These are phyloP conservation scores for Arthrobotrys conoides DNA, from an alignment of 2,329 filamentous ascomycete species.

Conservation along the genomic window DNA sequence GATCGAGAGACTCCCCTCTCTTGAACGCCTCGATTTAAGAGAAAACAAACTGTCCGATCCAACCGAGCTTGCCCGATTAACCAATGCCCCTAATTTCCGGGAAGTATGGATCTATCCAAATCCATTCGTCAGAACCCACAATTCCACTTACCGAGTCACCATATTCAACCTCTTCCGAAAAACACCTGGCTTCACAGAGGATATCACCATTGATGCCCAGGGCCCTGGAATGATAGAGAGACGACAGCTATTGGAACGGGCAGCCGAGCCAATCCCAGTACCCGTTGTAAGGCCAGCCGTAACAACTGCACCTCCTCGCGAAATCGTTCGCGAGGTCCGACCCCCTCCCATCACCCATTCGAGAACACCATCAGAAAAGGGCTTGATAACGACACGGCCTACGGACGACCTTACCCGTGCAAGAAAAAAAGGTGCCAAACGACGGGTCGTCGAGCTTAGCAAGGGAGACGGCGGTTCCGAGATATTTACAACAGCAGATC, in stretches of 20 bases:
- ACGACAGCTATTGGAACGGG: slow-evolving; percentile 85
- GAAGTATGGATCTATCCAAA: slow-evolving; percentile 95
- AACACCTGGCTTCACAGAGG: slow-evolving; percentile 89
- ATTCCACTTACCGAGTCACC: slow-evolving; percentile 81
- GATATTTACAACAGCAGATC: slow-evolving; percentile 49
- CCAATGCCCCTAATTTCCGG: slow-evolving; percentile 88
- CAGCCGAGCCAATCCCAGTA: slow-evolving; percentile 79
- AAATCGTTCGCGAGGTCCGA: slow-evolving; percentile 64
- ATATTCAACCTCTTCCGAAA: slow-evolving; percentile 97
- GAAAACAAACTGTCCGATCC: slow-evolving; percentile 94
- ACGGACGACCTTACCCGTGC: slow-evolving; percentile 63
- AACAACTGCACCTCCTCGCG: slow-evolving; percentile 51
- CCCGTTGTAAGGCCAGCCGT: slow-evolving; percentile 79
- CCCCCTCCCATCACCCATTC: slow-evolving; percentile 64
- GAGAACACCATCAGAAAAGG: slow-evolving; percentile 48
- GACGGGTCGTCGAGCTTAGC: slow-evolving; percentile 64
- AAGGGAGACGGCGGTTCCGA: slow-evolving; percentile 62
- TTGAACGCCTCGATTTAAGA: slow-evolving; percentile 90
- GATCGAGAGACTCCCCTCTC: slow-evolving; percentile 86
- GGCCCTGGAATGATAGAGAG: slow-evolving; percentile 88
- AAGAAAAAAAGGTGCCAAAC: slow-evolving; percentile 62
- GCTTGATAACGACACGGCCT: slow-evolving; percentile 61
- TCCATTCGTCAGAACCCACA: slow-evolving; percentile 88
- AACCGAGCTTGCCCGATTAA: slow-evolving; percentile 88
- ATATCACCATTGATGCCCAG: slow-evolving; percentile 87